Evolutionary conservation across 176 grass and related monocot species (phyloP), one percentile per base, ranked within the genome.

Genomic region (Triticum urartu): DNA sequence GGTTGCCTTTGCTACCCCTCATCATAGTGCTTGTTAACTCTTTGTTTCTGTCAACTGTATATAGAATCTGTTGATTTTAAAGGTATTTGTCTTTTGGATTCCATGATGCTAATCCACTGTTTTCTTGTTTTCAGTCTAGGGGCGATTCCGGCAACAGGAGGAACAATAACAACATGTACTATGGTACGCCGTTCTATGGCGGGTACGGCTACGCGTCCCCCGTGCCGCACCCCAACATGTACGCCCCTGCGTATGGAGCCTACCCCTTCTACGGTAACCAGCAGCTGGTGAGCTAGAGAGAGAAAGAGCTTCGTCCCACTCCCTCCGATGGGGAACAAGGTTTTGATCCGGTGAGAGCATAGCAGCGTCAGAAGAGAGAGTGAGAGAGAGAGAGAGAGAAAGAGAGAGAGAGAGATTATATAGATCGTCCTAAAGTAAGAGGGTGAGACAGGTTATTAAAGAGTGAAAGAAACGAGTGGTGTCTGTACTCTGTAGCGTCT

Each of bases 261-360:
- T 94, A 94, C 72, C 90, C 93, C 25, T 43, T 92, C 40, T 88
- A 94, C 6, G 88, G 85, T 15, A 92, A 84, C 68, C 93, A 94
- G 88, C 90, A 94, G 81, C 85, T 88, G 59, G 93, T 94, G 88
- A 94, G 82, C 88, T 94, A 91, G 83, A 87, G 67, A 36, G 67
- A 68, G 26, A 66, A 35, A 36, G 63, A 32, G 65, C 28, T 77
- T 28, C 34, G 45, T 38, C 74, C 68, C 81, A 60, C 67, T 65
- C 85, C 81, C 68, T 84, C 85, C 18, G 17, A 80, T 47, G 89
- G 89, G 78, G 76, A 80, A 87, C 75, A 91, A 87, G 89, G 85
- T 91, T 91, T 91, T 91, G 89, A 85, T 84, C 81, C 75, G 17
- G 69, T 87, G 10, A 87, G 81, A 87, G 85, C 85, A 87, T 91